Base-by-base conservation (phyloP, 441 rosid species). In the Rhodomyrtus psidioides region DNA sequence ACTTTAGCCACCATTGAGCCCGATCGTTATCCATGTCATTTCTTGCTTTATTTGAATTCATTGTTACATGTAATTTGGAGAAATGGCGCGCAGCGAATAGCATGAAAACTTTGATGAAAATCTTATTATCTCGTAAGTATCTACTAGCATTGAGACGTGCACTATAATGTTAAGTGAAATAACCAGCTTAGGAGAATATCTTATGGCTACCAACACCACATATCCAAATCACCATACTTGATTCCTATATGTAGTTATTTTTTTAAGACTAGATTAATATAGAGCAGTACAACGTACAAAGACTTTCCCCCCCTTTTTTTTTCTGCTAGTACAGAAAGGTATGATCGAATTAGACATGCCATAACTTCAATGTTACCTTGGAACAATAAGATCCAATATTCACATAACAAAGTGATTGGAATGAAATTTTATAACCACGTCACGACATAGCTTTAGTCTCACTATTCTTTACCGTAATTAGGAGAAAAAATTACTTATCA, bases 291-390 rank as follows among this genome's bases (percentile, higher is more conserved):
- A 2, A 14, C 21, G 0, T 1, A 58, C 9, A 13, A 59, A 27
- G 0, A 14, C 6, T 27, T 3, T 27, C 14, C 6, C n/a, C n/a
- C n/a, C n/a, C n/a, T n/a, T 59, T 49, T 12, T 51, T 59, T 59
- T 56, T 0, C 6, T 16, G 34, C 12, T 27, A 60, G 10, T 4
- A 27, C 0, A 60, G 21, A 15, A 60, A 51, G 39, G 21, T 60
- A 27, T 1, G 1, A 0, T 15, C 16, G 10, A 9, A 60, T 15
- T 6, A 59, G 16, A 2, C 21, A 28, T 15, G 39, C 12, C 28
- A 60, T 7, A 60, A 19, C 70, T 60, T 60, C 70, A 60, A 60
- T 60, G 28, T 60, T 28, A 60, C 4, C 21, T 60, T 60, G 70
- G 39, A 59, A 27, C 5, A 2, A 60, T 60, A 60, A 60, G 0